Percentiles rank a stretch among this genome's conserved stretches.
Conservation (phyloP, 2,329 filamentous ascomycete species). For the Diplodia corticola region DNA sequence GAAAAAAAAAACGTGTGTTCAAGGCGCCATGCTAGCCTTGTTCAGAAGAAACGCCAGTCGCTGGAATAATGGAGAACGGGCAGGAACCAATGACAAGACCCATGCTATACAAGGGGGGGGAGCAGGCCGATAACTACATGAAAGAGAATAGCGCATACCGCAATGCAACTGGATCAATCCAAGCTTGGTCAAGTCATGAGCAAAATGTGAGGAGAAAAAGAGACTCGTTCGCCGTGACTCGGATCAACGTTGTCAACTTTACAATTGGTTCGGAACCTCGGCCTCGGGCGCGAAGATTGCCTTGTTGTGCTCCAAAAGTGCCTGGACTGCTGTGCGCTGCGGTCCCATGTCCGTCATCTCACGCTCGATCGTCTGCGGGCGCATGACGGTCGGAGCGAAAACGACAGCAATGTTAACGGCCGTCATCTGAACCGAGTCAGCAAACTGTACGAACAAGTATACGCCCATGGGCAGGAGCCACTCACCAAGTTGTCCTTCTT, state of each 20-base stretch:
- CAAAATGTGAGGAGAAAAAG: background rate
- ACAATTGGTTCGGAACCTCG: conserved; percentile 10
- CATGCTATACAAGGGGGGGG: conserved; percentile 13
- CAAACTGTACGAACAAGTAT: background rate
- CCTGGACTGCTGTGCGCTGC: conserved; percentile 90
- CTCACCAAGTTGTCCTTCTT: conserved; percentile 81
- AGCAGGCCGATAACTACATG: conserved; percentile 14
- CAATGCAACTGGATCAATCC: conserved; percentile 15
- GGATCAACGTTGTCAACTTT: conserved; percentile 9
- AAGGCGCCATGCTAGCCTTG: conserved; percentile 14
- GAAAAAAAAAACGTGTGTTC: background rate
- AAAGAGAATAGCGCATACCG: conserved; percentile 1
- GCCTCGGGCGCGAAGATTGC: conserved; percentile 64
- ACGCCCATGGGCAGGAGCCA: conserved; percentile 25
- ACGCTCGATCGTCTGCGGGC: conserved; percentile 81
- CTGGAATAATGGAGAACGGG: background rate
- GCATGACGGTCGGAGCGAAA: conserved; percentile 97
- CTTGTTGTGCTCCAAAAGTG: conserved; percentile 86
- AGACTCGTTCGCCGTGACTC: conserved; percentile 11
- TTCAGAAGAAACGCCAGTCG: conserved; percentile 14
- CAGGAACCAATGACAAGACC: conserved; percentile 1
- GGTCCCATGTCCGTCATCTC: conserved; percentile 96
- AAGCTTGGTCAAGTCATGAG: conserved; percentile 10
- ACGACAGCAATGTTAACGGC: conserved; percentile 95
- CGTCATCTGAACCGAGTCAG: conserved; percentile 68